Base-by-base conservation (phyloP, 768 basidiomycete species). In the Asterophora lycoperdoides region DNA sequence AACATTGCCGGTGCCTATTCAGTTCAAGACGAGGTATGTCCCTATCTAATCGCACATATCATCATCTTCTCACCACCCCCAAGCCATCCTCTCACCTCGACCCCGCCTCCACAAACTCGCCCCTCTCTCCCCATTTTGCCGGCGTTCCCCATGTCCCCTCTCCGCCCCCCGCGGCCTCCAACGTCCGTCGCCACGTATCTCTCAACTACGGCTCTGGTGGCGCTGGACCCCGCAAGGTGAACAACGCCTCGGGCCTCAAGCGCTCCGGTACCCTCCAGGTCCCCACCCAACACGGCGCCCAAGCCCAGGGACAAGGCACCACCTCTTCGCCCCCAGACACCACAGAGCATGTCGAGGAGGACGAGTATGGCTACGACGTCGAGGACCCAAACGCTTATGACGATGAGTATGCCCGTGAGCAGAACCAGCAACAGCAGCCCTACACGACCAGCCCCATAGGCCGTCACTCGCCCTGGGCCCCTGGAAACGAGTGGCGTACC, bases 121-220 rank as follows among this genome's bases (percentile, higher is more conserved):
- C 87, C 1, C 69, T 85, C 19, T 80, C 85, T 1, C 78, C 86
- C 34, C 82, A 83, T 51, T 85, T 80, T 58, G 66, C 67, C 18
- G 62, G 69, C 15, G 60, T 73, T 15, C 66, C 71, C 26, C 69
- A 77, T 55, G 73, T 73, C 35, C 81, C 86, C 1, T 89, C 84
- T 3, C 86, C 86, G 8, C 86, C 88, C 45, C 81, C 86, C 9
- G 75, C 78, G n/a, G 77, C 68, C 38, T 78, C 84, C 0, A 78
- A 77, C 41, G 87, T 93, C 20, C 83, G 90, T 34, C 76, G 90
- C 49, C 87, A 91, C 64, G 84, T 85, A 49, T 88, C 85, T 48
- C 76, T 92, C 41, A 92, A 84, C 19, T 81, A 87, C 56, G 83
- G 85, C 23, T 76, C 81, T 14, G 76, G 71, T 37, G 75, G 72